phyloP scores from a whole-genome alignment of 1,284 basidiomycete genomes.

The Apiotrichum gracile region DNA sequence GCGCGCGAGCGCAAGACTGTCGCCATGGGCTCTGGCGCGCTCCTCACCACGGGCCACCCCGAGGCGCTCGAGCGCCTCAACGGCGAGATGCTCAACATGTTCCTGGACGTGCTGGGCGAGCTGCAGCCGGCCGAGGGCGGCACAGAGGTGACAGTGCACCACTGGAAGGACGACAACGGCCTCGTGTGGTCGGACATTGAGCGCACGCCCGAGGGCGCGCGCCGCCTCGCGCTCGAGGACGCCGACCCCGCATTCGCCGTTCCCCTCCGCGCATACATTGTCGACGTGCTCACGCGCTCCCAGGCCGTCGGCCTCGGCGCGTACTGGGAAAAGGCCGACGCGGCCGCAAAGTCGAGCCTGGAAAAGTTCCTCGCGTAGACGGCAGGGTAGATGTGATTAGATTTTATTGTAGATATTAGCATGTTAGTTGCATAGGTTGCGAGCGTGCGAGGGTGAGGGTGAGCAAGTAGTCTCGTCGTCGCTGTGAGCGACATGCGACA shows the following conservation, averaged over 20 bases:
- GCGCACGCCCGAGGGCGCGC: constrained; percentile 34
- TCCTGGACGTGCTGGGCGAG: constrained; percentile 84
- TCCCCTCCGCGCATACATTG: constrained; percentile 36
- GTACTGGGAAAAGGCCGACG: constrained; percentile 47
- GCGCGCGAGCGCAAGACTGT: constrained; percentile 42
- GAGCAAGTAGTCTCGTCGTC: no score
- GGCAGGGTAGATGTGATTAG: background rate
- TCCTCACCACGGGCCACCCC: constrained; percentile 62
- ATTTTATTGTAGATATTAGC: no score
- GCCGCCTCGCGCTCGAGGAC: constrained; percentile 35
- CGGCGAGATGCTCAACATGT: constrained; percentile 61
- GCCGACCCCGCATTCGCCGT: constrained; percentile 38
- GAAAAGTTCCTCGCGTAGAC: constrained; percentile 34
- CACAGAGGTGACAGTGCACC: constrained; percentile 28
- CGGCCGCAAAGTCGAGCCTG: constrained; percentile 35
- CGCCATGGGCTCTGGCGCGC: constrained; percentile 42
- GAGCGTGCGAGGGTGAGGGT: no score
- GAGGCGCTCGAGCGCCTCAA: constrained; percentile 56
- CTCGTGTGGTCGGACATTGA: constrained; percentile 35
- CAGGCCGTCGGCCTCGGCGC: constrained; percentile 37
- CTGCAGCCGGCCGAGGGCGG: constrained; percentile 56
- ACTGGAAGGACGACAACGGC: constrained; percentile 36
- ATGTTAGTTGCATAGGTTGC: background rate
- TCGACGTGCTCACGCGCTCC: constrained; percentile 34
- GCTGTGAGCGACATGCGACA: no score